Conservation (phyloP, 1,284 basidiomycete species). For the Wallemia hederae region DNA sequence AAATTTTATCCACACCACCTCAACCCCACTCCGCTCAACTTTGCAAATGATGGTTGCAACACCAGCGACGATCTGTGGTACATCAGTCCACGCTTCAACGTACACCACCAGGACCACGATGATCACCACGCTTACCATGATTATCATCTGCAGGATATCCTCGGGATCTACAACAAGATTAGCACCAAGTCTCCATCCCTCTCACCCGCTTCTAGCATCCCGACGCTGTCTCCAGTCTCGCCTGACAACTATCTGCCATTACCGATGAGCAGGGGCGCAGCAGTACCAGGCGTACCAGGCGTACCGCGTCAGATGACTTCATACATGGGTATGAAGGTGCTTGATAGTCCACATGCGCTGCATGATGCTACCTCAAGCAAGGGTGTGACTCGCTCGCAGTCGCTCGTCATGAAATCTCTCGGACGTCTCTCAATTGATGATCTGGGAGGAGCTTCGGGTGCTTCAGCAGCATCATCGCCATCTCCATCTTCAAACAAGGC, state of each 20-base stretch:
- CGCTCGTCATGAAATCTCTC: too few relatives aligned
- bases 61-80: background rate
- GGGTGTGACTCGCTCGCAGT: too few relatives aligned
- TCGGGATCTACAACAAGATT: background rate
- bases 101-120: too few relatives aligned
- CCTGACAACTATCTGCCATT: background rate
- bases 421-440: background rate
- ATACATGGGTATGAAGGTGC: too few relatives aligned
- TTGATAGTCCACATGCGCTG: too few relatives aligned
- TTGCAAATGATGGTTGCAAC: background rate
- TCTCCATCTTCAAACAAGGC: background rate
- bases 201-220: background rate
- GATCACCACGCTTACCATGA: too few relatives aligned
- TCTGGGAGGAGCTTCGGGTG: background rate
- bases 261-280: background rate
- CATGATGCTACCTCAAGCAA: too few relatives aligned
- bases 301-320: too few relatives aligned
- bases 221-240: background rate
- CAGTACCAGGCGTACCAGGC: too few relatives aligned
- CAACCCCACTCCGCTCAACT: background rate
- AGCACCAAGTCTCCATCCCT: background rate
- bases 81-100: background rate
- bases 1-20: background rate
- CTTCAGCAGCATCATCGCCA: too few relatives aligned
- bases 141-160: background rate